A percentile compares a stretch with the other conserved stretches of the same genome.
Conservation (phyloP, 352 stramenopile genomes). For the Globisporangium alternatum region DNA sequence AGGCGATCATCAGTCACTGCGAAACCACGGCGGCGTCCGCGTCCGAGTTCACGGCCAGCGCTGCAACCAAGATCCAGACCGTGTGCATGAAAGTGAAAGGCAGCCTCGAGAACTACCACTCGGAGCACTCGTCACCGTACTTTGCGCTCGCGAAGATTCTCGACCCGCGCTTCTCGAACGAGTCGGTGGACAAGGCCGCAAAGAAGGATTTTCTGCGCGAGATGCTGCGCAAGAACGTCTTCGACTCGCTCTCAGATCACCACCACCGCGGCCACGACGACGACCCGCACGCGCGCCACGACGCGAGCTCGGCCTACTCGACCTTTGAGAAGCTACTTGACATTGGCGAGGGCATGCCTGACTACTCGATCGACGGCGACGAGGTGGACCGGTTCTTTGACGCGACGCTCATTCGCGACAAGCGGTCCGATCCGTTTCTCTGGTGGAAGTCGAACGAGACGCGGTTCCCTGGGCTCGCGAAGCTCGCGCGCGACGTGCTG, state of each 20-base stretch:
- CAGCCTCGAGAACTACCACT: slow-evolving; percentile 67
- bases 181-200: slow-evolving; percentile 67
- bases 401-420: slow-evolving; percentile 74
- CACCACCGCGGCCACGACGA: slow-evolving; percentile 49
- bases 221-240: slow-evolving; percentile 72
- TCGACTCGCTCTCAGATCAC: slow-evolving; percentile 54
- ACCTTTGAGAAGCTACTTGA: slow-evolving; percentile 81
- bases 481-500: slow-evolving; percentile 72
- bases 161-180: slow-evolving; percentile 77
- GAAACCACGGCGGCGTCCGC: slow-evolving; percentile 62
- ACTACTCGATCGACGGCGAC: slow-evolving; percentile 75
- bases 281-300: slow-evolving; percentile 43
- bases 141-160: slow-evolving; percentile 76
- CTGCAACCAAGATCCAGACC: slow-evolving; percentile 63
- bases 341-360: slow-evolving; percentile 75
- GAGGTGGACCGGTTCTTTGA: slow-evolving; percentile 85
- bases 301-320: slow-evolving; percentile 67
- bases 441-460: slow-evolving; percentile 86
- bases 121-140: slow-evolving; percentile 64
- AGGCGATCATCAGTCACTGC: slow-evolving; percentile 72
- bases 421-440: slow-evolving; percentile 73
- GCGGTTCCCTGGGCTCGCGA: slow-evolving; percentile 63
- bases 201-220: slow-evolving; percentile 78
- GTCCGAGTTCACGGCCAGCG: slow-evolving; percentile 51
- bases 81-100: slow-evolving; percentile 76